These are phyloP conservation scores for Fragilariopsis cylindrus DNA, from an alignment of 108 stramenopile genomes.

Conservation along the genomic window DNA sequence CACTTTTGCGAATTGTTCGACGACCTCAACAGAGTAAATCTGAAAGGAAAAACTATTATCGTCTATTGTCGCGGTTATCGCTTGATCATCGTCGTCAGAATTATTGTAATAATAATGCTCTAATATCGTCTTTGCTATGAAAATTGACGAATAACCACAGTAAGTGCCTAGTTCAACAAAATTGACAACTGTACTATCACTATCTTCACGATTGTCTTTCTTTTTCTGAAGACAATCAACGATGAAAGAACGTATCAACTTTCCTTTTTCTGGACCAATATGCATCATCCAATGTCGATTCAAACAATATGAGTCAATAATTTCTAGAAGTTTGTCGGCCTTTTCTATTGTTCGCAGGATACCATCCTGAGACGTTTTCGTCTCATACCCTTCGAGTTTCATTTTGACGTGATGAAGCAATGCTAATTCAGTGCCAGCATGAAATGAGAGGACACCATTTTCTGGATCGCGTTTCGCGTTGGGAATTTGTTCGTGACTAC, in stretches of 20 bases:
- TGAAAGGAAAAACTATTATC: constrained; percentile 28
- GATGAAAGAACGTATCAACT: constrained; percentile 39
- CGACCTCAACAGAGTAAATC: constrained; percentile 70
- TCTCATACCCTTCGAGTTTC: constrained; percentile 23
- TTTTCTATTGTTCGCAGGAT: not conserved
- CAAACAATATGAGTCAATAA: constrained; percentile 75
- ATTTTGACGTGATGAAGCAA: constrained; percentile 59
- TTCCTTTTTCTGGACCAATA: constrained; percentile 81
- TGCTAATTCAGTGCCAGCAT: constrained; percentile 60
- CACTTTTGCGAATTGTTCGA: constrained; percentile 46
- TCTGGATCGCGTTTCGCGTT: constrained; percentile 37
- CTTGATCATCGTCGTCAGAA: not conserved
- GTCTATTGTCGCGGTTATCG: not conserved
- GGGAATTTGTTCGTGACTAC: not conserved
- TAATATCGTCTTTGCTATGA: constrained; percentile 48
- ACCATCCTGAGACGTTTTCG: not conserved
- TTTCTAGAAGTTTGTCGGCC: constrained; percentile 24
- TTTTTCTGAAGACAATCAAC: constrained; percentile 15
- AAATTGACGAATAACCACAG: constrained; percentile 80
- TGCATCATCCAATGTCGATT: constrained; percentile 94
- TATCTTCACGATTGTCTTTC: not conserved
- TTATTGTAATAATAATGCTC: not conserved
- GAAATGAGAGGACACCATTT: constrained; percentile 62
- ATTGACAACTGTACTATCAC: not conserved
- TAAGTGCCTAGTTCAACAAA: constrained; percentile 86